These are phyloP conservation scores for Xylariomycetidae sp. DNA, from an alignment of 2,329 filamentous ascomycete species.

Conservation along the genomic window DNA sequence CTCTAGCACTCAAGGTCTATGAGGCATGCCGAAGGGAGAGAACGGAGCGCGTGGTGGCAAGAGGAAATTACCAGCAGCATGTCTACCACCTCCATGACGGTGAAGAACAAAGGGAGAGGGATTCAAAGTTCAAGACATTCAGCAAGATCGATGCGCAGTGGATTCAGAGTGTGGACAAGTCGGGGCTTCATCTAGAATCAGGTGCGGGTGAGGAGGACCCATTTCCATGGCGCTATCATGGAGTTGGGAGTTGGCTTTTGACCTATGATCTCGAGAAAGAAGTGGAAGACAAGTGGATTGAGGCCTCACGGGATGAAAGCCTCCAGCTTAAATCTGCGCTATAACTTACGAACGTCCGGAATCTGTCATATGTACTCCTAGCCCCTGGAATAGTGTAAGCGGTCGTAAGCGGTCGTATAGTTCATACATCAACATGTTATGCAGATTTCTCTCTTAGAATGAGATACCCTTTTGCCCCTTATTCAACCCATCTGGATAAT, in stretches of 20 bases:
- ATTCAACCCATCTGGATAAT: too few relatives aligned
- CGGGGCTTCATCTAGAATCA: too few relatives aligned
- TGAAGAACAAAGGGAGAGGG: slow-evolving; percentile 48
- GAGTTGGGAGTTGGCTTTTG: slow-evolving; percentile 35
- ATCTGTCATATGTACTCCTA: too few relatives aligned
- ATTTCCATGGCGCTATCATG: slow-evolving; percentile 35
- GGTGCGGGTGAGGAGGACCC: slow-evolving; percentile 34
- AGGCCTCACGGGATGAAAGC: too few relatives aligned
- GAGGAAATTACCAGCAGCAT: slow-evolving; percentile 58
- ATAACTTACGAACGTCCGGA: too few relatives aligned
- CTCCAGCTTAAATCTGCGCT: too few relatives aligned
- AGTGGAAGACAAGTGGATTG: slow-evolving; percentile 30
- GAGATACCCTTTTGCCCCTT: too few relatives aligned
- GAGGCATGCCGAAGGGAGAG: slow-evolving; percentile 53
- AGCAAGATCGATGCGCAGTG: slow-evolving; percentile 27
- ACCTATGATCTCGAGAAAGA: slow-evolving; percentile 36
- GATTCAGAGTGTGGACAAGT: too few relatives aligned
- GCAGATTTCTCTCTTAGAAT: too few relatives aligned
- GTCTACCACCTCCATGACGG: slow-evolving; percentile 60
- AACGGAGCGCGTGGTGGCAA: slow-evolving; percentile 54
- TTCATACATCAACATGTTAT: too few relatives aligned
- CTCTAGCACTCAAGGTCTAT: slow-evolving; percentile 40
- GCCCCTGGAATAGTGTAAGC: too few relatives aligned
- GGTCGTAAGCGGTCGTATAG: too few relatives aligned
- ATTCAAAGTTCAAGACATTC: slow-evolving; percentile 31